Evolutionary conservation across 2,329 filamentous ascomycete genomes (phyloP).

Genomic region (Paraphaeosphaeria sporulosa): DNA sequence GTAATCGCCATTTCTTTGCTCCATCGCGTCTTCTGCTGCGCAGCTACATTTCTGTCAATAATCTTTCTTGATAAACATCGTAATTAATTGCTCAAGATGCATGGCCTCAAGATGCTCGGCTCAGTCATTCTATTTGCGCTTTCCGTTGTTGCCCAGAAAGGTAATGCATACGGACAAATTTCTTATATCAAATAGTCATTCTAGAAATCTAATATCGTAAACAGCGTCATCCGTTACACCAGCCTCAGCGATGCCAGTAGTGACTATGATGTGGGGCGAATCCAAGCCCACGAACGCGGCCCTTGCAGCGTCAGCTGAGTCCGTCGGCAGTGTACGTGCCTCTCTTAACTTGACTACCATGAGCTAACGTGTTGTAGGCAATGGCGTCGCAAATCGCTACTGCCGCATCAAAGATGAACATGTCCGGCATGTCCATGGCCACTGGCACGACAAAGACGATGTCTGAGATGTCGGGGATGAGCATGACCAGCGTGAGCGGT

Average conservation of each 20-base stretch:
- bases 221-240: neutral
- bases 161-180: neutral
- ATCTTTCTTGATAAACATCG: neutral
- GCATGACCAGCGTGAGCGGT: neutral
- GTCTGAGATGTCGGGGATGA: neutral
- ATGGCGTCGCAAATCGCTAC: neutral
- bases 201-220: neutral
- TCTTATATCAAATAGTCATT: neutral
- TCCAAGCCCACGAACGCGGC: neutral
- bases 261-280: constrained; percentile 10
- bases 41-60: neutral
- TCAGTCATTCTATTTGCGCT: neutral
- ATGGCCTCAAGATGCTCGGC: neutral
- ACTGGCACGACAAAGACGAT: neutral
- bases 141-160: neutral
- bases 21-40: neutral
- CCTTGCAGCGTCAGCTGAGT: neutral
- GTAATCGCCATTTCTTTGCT: neutral
- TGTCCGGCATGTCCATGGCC: constrained; percentile 4
- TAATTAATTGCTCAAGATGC: neutral
- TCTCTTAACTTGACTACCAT: neutral
- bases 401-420: constrained; percentile 1
- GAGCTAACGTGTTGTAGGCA: neutral
- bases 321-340: neutral
- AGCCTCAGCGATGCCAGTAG: neutral